These are phyloP conservation scores for Nothopassalora personata DNA, from an alignment of 2,329 filamentous ascomycete genomes.

Conservation along the genomic window DNA sequence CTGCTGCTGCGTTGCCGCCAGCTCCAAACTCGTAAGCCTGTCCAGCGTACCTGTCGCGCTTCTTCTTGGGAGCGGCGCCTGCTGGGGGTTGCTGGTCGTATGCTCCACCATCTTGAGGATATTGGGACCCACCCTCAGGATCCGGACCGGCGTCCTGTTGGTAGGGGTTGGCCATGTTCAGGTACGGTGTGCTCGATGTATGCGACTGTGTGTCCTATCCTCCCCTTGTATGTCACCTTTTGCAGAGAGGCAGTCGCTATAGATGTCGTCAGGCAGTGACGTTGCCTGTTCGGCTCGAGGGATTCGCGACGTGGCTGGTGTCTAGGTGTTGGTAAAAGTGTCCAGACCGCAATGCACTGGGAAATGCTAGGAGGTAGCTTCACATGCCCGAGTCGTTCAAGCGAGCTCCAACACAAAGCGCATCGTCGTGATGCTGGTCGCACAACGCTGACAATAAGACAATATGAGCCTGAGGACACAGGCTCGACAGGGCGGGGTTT, in stretches of 20 bases:
- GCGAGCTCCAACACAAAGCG: not conserved
- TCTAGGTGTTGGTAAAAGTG: not conserved
- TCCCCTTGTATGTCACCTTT: not conserved
- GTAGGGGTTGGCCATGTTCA: conserved; percentile 16
- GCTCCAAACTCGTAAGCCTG: conserved; percentile 89
- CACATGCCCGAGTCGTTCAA: not conserved
- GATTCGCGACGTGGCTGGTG: not conserved
- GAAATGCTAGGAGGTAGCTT: conserved; percentile 1
- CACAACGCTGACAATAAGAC: not conserved
- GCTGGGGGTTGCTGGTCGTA: conserved; percentile 24
- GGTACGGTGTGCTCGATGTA: not conserved
- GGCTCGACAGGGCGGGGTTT: not conserved
- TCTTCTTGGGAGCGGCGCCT: conserved; percentile 60
- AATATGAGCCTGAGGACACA: not conserved
- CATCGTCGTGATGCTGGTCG: not conserved
- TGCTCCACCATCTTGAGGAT: conserved; percentile 21
- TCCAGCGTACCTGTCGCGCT: conserved; percentile 81
- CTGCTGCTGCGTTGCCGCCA: conserved; percentile 65
- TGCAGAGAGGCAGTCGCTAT: not conserved
- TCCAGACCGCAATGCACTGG: not conserved
- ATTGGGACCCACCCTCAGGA: conserved; percentile 12
- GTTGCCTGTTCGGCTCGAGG: not conserved
- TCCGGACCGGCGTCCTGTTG: conserved; percentile 14
- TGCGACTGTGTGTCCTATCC: not conserved
- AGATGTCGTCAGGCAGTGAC: not conserved